Evolutionary conservation across 192 early-diverging fungal species (phyloP).

Genomic region (Coemansia sp.): DNA sequence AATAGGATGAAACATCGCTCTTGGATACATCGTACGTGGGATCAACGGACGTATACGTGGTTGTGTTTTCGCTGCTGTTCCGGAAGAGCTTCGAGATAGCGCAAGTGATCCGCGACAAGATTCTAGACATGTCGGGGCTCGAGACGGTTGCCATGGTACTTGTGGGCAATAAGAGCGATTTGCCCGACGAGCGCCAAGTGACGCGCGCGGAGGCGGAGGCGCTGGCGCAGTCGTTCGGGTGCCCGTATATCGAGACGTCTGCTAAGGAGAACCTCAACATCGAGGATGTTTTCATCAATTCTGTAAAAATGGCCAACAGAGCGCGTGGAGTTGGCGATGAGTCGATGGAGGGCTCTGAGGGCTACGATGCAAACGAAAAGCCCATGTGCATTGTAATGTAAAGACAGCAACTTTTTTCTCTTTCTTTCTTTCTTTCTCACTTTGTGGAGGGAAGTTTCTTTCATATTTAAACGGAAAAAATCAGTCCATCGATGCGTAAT

Average conservation of each 20-base stretch:
- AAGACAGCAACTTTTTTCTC: neutral
- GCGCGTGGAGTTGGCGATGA: slow-evolving; percentile 23
- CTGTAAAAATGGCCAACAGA: slow-evolving; percentile 37
- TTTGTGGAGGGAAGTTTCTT: too few species aligned
- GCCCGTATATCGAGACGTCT: slow-evolving; percentile 85
- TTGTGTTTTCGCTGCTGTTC: slow-evolving; percentile 91
- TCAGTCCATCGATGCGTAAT: slow-evolving; percentile 53
- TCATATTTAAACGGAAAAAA: neutral
- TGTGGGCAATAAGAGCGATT: slow-evolving; percentile 93
- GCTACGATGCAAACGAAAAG: slow-evolving; percentile 17
- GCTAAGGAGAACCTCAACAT: slow-evolving; percentile 94
- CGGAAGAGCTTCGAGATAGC: slow-evolving; percentile 88
- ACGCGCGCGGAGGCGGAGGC: slow-evolving; percentile 73
- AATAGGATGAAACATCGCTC: slow-evolving; percentile 91
- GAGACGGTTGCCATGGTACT: slow-evolving; percentile 89
- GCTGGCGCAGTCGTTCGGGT: slow-evolving; percentile 82
- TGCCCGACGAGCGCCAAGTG: slow-evolving; percentile 73
- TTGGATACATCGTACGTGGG: slow-evolving; percentile 88
- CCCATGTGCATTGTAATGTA: slow-evolving; percentile 48
- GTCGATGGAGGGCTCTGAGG: neutral
- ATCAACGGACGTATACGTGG: slow-evolving; percentile 91
- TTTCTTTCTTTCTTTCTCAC: slow-evolving; percentile 1
- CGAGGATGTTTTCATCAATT: slow-evolving; percentile 52
- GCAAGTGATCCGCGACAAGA: slow-evolving; percentile 89
- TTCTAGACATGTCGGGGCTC: slow-evolving; percentile 87